A percentile compares a stretch with the other conserved stretches of the same genome.
Conservation (phyloP, 495 filamentous ascomycete species). For the Lasiosphaeria miniovina region DNA sequence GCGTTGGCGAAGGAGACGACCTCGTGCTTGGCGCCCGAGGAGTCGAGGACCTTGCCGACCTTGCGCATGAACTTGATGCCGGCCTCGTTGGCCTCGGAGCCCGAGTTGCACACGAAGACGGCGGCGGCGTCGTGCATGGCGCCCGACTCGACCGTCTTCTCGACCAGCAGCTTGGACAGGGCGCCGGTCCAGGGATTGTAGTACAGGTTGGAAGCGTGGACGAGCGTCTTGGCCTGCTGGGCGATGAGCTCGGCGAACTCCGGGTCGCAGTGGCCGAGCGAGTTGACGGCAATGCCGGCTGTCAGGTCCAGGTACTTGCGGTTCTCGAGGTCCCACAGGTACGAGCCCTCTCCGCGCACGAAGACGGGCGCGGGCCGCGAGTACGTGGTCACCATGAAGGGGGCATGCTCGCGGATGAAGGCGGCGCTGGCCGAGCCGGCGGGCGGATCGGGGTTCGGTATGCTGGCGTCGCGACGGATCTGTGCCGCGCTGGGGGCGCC, state of each 20-base stretch:
- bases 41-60: slow-evolving; percentile 69
- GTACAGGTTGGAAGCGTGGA: slow-evolving; percentile 94
- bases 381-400: slow-evolving; percentile 94
- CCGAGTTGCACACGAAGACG: slow-evolving; percentile 93
- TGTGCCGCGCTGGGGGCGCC: slow-evolving; percentile 11
- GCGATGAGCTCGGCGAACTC: slow-evolving; percentile 62
- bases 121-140: slow-evolving; percentile 76
- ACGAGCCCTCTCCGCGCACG: slow-evolving; percentile 77
- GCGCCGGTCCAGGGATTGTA: slow-evolving; percentile 91
- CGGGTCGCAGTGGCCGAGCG: slow-evolving; percentile 82
- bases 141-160: slow-evolving; percentile 68
- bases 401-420: slow-evolving; percentile 66
- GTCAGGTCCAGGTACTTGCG: slow-evolving; percentile 90
- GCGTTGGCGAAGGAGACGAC: slow-evolving; percentile 84
- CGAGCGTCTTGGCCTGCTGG: slow-evolving; percentile 76
- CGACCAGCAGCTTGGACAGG: slow-evolving; percentile 80
- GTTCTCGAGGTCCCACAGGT: slow-evolving; percentile 87
- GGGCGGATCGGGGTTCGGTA: slow-evolving; percentile 76
- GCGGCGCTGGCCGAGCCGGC: slow-evolving; percentile 72
- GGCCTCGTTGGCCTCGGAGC: slow-evolving; percentile 93
- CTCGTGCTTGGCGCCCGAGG: slow-evolving; percentile 72
- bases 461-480: slow-evolving; percentile 56
- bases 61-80: slow-evolving; percentile 96
- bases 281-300: slow-evolving; percentile 92
- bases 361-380: slow-evolving; percentile 88